These are phyloP conservation scores for Metschnikowia dekortorum DNA, from an alignment of 805 yeast species.

Conservation along the genomic window DNA sequence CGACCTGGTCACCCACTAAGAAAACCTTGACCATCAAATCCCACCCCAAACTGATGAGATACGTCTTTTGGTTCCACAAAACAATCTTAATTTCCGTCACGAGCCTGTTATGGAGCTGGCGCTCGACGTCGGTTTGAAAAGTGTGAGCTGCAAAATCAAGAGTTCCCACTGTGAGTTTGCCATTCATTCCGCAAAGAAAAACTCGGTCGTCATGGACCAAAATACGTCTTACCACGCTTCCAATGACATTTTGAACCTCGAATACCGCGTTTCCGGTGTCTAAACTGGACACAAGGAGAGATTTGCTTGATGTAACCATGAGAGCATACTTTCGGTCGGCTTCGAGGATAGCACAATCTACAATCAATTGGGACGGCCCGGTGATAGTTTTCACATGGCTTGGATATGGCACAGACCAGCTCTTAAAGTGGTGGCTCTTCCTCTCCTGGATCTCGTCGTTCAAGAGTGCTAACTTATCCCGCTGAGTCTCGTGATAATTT, in stretches of 20 bases:
- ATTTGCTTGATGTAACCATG: conserved; percentile 19
- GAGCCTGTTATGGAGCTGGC: conserved; percentile 32
- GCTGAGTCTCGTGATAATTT: conserved; percentile 3
- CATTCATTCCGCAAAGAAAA: conserved; percentile 52
- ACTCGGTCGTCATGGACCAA: conserved; percentile 23
- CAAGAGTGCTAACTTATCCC: conserved; percentile 4
- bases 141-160: background rate
- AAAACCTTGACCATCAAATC: conserved; percentile 45
- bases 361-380: conserved; percentile 22
- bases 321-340: conserved; percentile 6
- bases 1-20: conserved; percentile 16
- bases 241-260: conserved; percentile 18
- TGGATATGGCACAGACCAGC: conserved; percentile 34
- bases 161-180: conserved; percentile 29
- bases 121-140: conserved; percentile 9
- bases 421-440: conserved; percentile 11
- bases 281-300: conserved; percentile 18
- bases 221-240: conserved; percentile 33
- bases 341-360: conserved; percentile 12
- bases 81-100: conserved; percentile 34
- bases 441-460: conserved; percentile 10
- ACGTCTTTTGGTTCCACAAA: conserved; percentile 20
- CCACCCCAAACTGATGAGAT: conserved; percentile 56
- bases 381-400: conserved; percentile 8
- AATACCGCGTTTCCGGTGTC: conserved; percentile 8